Evolutionary conservation across 1,284 basidiomycete genomes (phyloP).

Genomic region (Cutaneotrichosporon spelunceum): DNA sequence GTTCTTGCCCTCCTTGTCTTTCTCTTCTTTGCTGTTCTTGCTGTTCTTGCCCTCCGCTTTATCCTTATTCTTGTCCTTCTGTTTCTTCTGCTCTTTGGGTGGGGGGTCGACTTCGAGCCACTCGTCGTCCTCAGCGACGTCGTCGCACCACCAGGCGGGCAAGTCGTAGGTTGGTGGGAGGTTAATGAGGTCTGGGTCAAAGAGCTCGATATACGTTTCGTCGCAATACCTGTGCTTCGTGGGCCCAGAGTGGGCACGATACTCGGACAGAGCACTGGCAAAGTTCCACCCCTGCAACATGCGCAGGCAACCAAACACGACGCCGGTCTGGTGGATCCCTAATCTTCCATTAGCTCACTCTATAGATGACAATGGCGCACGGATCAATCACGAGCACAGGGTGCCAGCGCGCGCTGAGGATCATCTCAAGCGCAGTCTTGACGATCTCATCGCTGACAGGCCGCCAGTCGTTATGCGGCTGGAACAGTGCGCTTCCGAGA

Average conservation of each 20-base stretch:
- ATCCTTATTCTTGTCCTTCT: slow-evolving; percentile 25
- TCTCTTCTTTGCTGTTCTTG: slow-evolving; percentile 9
- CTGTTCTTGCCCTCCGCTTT: slow-evolving; percentile 4
- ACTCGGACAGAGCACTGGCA: slow-evolving; percentile 47
- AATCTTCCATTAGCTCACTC: slow-evolving; percentile 26
- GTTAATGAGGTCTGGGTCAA: slow-evolving; percentile 48
- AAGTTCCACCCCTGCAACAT: slow-evolving; percentile 51
- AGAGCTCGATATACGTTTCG: slow-evolving; percentile 52
- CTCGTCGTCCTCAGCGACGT: slow-evolving; percentile 17
- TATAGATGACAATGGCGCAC: slow-evolving; percentile 25
- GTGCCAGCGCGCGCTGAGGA: slow-evolving; percentile 40
- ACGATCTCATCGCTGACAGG: slow-evolving; percentile 48
- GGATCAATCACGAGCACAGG: slow-evolving; percentile 48
- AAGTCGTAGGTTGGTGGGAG: slow-evolving; percentile 34
- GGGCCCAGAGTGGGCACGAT: slow-evolving; percentile 45
- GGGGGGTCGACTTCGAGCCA: slow-evolving; percentile 22
- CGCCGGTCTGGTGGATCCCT: slow-evolving; percentile 50
- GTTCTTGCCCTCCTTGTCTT: slow-evolving; percentile 8
- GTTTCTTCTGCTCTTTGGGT: slow-evolving; percentile 24
- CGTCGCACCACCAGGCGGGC: slow-evolving; percentile 37
- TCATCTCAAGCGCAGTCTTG: slow-evolving; percentile 45
- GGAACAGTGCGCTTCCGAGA: slow-evolving; percentile 43
- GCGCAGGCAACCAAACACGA: slow-evolving; percentile 45
- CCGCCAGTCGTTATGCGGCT: slow-evolving; percentile 44
- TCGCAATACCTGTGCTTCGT: slow-evolving; percentile 48